Conservation (phyloP, 768 basidiomycete genomes). For the Leccinum disarticulatum region DNA sequence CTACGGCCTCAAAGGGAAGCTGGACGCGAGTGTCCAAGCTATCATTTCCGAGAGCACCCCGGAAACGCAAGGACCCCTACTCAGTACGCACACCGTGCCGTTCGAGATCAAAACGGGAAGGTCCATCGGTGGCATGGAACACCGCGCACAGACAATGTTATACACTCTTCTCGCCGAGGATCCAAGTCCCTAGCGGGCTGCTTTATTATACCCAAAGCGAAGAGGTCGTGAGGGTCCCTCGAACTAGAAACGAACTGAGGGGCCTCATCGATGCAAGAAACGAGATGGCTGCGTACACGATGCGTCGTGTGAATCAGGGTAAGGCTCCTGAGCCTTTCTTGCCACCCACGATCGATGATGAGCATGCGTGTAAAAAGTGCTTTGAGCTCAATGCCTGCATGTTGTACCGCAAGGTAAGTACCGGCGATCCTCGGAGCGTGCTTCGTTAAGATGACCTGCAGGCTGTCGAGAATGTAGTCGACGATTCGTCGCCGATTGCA, state of each 20-base stretch:
- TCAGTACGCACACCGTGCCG: slow-evolving; percentile 48
- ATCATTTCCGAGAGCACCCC: slow-evolving; percentile 50
- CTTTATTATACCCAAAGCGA: slow-evolving; percentile 94
- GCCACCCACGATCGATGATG: slow-evolving; percentile 85
- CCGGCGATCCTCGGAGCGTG: neutral
- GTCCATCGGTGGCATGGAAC: slow-evolving; percentile 75
- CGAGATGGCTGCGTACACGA: slow-evolving; percentile 78
- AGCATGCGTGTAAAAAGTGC: slow-evolving; percentile 75
- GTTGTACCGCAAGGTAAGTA: slow-evolving; percentile 81
- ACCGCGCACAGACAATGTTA: slow-evolving; percentile 97
- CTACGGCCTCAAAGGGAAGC: slow-evolving; percentile 93
- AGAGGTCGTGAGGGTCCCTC: slow-evolving; percentile 80
- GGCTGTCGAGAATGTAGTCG: slow-evolving; percentile 68
- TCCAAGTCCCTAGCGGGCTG: slow-evolving; percentile 76
- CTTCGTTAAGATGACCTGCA: slow-evolving; percentile 28
- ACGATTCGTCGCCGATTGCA: slow-evolving; percentile 52
- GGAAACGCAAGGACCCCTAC: slow-evolving; percentile 23
- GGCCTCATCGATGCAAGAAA: slow-evolving; percentile 83
- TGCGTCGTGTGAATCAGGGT: slow-evolving; percentile 41
- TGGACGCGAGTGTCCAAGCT: slow-evolving; percentile 85
- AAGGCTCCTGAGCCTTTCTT: slow-evolving; percentile 57
- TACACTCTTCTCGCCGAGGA: slow-evolving; percentile 91
- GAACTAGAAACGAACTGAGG: slow-evolving; percentile 77
- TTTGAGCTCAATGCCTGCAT: slow-evolving; percentile 86
- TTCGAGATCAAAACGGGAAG: slow-evolving; percentile 97